Base-by-base conservation (phyloP, 1,139 yeast species). In the Saccharomyces hybrid region DNA sequence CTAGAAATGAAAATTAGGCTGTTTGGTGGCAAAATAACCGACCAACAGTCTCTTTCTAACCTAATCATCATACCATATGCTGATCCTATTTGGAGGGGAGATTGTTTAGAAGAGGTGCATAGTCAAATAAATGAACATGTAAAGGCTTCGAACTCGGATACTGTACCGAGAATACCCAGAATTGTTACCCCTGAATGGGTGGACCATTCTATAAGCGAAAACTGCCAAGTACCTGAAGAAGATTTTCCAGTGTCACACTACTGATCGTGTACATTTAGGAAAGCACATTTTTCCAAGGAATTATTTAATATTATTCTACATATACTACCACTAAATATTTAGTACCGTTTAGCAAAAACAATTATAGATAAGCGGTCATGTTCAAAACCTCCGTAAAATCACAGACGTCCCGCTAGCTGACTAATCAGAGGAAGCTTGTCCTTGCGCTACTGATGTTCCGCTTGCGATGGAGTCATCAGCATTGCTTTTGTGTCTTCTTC, bases 171-270 rank as follows among this genome's bases (percentile, higher is more conserved):
- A 14, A 71, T 81, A n/a, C 82, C 85, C 0, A 68, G 75, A 42
- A 70, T 83, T 6, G 85, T 83, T 0, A 65, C 59, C 13, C 70
- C 70, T 32, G 51, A 61, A 0, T 83, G 82, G 73, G 61, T 84
- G 1, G 66, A 66, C 20, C 71, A 66, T 5, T 74, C 81, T 46
- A 74, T 83, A n/a, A 61, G 64, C 9, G 68, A 70, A 48, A 69
- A 71, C 3, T 64, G 62, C 3, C 64, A 80, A 42, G 81, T 76
- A 3, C 84, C 82, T 57, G 78, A 82, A 3, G 77, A 73, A 51
- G 66, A 65, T 47, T 70, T 61, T 51, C 64, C 61, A 4, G 65
- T 61, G 11, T 4, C 52, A 6, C 50, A 50, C 49, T 29, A 9
- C 3, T 7, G 31, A 46, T 26, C 0, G 42, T 34, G 20, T 23